Percentiles rank a stretch among this genome's conserved stretches.
Conservation (phyloP, 2,329 filamentous ascomycete genomes). For the Tolypocladium guangdongense region DNA sequence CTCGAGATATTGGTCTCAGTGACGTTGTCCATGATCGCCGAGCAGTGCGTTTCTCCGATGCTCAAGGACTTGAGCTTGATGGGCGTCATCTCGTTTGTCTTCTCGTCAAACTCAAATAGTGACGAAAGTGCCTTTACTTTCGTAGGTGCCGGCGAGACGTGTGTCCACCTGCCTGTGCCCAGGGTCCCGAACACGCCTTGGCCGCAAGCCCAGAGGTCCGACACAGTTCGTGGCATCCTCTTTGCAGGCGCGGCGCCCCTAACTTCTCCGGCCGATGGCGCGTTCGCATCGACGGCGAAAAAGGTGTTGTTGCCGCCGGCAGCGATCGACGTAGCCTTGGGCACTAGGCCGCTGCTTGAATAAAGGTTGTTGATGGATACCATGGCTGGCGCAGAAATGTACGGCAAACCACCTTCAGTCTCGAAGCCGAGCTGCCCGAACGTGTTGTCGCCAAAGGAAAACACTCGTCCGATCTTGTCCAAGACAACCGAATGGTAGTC, state of each 20-base stretch:
- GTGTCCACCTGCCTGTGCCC: slow-evolving; percentile 82
- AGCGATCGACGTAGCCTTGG: slow-evolving; percentile 64
- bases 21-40: slow-evolving; percentile 75
- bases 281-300: slow-evolving; percentile 69
- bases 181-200: slow-evolving; percentile 75
- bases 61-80: slow-evolving; percentile 67
- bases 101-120: slow-evolving; percentile 80
- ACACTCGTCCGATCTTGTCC: slow-evolving; percentile 66
- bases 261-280: slow-evolving; percentile 20
- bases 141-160: slow-evolving; percentile 64
- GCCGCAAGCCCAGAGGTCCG: slow-evolving; percentile 78
- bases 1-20: slow-evolving; percentile 50
- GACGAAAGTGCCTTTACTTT: slow-evolving; percentile 78
- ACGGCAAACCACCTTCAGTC: slow-evolving; percentile 47
- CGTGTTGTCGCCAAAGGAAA: slow-evolving; percentile 84
- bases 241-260: slow-evolving; percentile 16
- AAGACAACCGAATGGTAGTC: slow-evolving; percentile 77
- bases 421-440: slow-evolving; percentile 86
- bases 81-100: slow-evolving; percentile 52
- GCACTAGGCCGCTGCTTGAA: slow-evolving; percentile 46
- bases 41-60: slow-evolving; percentile 69
- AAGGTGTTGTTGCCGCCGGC: slow-evolving; percentile 84
- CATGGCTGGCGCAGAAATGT: slow-evolving; percentile 58
- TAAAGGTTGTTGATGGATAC: slow-evolving; percentile 67
- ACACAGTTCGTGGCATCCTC: slow-evolving; percentile 18